These are phyloP conservation scores for Linnemannia exigua DNA, from an alignment of 192 early-diverging fungal species.

Conservation along the genomic window DNA sequence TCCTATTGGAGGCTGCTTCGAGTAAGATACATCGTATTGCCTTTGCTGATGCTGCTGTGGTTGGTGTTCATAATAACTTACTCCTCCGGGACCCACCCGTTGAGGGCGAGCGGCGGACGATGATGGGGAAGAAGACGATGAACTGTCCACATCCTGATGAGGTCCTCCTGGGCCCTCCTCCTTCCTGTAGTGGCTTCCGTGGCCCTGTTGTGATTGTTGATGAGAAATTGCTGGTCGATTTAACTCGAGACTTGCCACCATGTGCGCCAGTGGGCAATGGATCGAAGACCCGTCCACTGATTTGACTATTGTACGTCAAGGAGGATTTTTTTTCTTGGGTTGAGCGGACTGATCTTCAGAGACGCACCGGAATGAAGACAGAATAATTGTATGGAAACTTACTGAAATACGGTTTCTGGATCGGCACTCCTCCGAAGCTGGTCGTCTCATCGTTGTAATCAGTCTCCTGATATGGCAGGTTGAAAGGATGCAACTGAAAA, in stretches of 20 bases:
- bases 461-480: slow-evolving; percentile 24
- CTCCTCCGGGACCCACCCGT: neutral
- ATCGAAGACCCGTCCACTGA: slow-evolving; percentile 33
- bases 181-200: neutral
- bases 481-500: neutral
- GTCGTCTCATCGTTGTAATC: slow-evolving; percentile 41
- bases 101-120: neutral
- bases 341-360: neutral
- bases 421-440: slow-evolving; percentile 17
- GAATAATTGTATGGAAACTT: neutral
- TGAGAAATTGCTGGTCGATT: neutral
- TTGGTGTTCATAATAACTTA: neutral
- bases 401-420: slow-evolving; percentile 47
- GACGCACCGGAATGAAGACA: neutral
- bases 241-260: slow-evolving; percentile 17
- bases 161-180: neutral
- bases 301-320: slow-evolving; percentile 6
- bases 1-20: neutral
- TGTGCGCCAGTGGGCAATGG: slow-evolving; percentile 31
- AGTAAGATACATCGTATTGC: neutral
- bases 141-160: neutral
- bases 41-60: neutral
- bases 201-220: neutral
- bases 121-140: neutral
- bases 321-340: neutral